Evolutionary conservation across 23 red algal species (phyloP).

Genomic region (Gracilaria domingensis): DNA sequence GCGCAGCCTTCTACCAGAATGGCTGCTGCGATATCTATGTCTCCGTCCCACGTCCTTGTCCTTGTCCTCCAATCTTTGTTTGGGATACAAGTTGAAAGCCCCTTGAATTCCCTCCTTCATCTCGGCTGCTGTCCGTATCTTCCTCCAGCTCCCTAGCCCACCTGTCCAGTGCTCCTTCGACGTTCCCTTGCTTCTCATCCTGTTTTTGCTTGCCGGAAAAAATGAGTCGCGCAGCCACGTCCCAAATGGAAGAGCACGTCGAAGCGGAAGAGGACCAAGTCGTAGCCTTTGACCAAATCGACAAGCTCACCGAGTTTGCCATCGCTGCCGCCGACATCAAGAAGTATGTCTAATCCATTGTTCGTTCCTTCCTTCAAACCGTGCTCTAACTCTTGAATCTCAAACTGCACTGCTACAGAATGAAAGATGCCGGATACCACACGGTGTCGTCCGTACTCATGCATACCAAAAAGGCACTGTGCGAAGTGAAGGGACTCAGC

Average conservation of each 20-base stretch:
- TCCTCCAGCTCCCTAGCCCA: not conserved
- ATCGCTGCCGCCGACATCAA: conserved; percentile 87
- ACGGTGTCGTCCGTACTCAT: conserved; percentile 86
- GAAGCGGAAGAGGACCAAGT: conserved; percentile 32
- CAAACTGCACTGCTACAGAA: too few species aligned
- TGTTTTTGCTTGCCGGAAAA: not conserved
- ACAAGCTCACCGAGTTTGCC: conserved; percentile 81
- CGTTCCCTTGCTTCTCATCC: not conserved
- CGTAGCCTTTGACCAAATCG: conserved; percentile 72
- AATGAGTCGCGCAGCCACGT: conserved; percentile 37
- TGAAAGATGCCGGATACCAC: conserved; percentile 94
- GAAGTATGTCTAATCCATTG: conserved; percentile 68
- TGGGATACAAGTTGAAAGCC: too few species aligned
- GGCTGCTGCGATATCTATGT: too few species aligned
- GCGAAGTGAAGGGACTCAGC: conserved; percentile 88
- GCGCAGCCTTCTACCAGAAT: too few species aligned
- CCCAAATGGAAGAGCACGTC: conserved; percentile 12
- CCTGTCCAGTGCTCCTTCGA: not conserved
- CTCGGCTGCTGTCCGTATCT: not conserved
- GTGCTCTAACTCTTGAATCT: not conserved
- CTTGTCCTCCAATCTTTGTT: too few species aligned
- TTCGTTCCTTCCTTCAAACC: not conserved
- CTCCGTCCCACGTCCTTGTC: too few species aligned
- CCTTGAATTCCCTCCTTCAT: too few species aligned
- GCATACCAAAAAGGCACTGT: conserved; percentile 75